phyloP scores from a whole-genome alignment of 2,329 filamentous ascomycete species.

The Cladosporium sp. region DNA sequence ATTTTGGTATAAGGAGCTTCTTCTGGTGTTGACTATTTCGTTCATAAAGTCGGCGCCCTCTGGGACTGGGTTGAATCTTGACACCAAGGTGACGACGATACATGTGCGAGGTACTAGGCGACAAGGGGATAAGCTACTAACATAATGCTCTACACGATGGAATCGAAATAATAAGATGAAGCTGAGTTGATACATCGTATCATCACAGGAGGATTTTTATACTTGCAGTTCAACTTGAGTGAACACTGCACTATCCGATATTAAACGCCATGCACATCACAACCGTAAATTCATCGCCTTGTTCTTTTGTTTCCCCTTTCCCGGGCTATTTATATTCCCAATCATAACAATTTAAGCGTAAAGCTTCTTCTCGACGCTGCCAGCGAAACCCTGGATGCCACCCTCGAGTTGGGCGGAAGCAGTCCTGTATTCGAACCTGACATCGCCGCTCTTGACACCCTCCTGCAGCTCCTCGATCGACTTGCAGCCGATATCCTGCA shows the following conservation, averaged over 20 bases:
- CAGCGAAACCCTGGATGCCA: slow-evolving; percentile 92
- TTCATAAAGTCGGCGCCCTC: too few species aligned
- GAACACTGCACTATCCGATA: not conserved
- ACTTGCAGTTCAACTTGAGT: not conserved
- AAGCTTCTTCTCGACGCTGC: slow-evolving; percentile 94
- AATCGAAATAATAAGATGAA: too few species aligned
- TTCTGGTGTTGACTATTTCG: too few species aligned
- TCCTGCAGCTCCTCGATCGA: slow-evolving; percentile 74
- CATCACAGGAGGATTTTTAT: not conserved
- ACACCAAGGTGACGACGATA: too few species aligned
- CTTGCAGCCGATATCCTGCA: slow-evolving; percentile 89
- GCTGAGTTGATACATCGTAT: too few species aligned
- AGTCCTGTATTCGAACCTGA: slow-evolving; percentile 91
- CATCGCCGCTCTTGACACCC: slow-evolving; percentile 65
- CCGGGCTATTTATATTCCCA: not conserved
- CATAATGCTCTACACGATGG: too few species aligned
- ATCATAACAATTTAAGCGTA: slow-evolving; percentile 59
- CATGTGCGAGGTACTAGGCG: too few species aligned
- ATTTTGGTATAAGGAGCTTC: too few species aligned
- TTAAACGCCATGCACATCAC: slow-evolving; percentile 13
- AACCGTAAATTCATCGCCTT: slow-evolving; percentile 11
- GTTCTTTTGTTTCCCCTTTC: not conserved
- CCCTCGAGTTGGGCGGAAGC: slow-evolving; percentile 94
- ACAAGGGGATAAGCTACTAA: too few species aligned
- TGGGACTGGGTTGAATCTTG: too few species aligned